A percentile compares a stretch with the other conserved stretches of the same genome.
Evolutionary conservation across 148 eudicot genomes (phyloP).

Genomic region (Cornus florida): DNA sequence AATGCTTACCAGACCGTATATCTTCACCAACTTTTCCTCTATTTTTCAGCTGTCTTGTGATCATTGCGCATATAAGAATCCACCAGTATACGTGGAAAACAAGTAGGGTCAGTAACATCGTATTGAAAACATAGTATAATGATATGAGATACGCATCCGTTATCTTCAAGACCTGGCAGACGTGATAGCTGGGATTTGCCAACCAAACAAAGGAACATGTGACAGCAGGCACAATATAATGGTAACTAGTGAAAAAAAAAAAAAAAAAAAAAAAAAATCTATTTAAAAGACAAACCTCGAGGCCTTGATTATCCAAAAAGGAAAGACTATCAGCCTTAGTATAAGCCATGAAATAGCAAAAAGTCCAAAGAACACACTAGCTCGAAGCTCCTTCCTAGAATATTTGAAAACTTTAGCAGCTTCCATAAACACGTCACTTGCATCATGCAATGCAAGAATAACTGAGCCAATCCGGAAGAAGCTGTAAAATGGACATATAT

Average conservation of each 20-base stretch:
- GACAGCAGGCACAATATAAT: not conserved
- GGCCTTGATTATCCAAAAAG: conserved; percentile 79
- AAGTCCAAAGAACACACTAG: conserved; percentile 76
- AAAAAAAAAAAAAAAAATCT: not conserved
- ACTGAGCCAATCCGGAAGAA: conserved; percentile 84
- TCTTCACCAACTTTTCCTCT: conserved; percentile 97
- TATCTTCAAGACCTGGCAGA: conserved; percentile 46
- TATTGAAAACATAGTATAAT: conserved; percentile 79
- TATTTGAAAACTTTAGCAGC: conserved; percentile 92
- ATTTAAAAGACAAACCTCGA: conserved; percentile 55
- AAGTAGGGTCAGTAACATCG: conserved; percentile 79
- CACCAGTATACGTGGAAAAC: conserved; percentile 98
- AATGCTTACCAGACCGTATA: conserved; percentile 76
- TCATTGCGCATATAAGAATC: conserved; percentile 88
- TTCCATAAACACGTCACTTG: conserved; percentile 91
- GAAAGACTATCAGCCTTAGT: conserved; percentile 79
- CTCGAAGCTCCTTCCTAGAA: conserved; percentile 83
- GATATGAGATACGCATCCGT: conserved; percentile 40
- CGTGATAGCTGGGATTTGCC: conserved; percentile 49
- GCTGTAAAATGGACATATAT: conserved; percentile 29
- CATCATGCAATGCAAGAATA: conserved; percentile 90
- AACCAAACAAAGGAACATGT: conserved; percentile 12
- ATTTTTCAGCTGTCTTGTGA: conserved; percentile 76
- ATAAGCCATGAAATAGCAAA: conserved; percentile 91
- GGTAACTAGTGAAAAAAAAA: not conserved